phyloP scores from a whole-genome alignment of 2,329 filamentous ascomycete genomes.

The Huntiella decipiens region DNA sequence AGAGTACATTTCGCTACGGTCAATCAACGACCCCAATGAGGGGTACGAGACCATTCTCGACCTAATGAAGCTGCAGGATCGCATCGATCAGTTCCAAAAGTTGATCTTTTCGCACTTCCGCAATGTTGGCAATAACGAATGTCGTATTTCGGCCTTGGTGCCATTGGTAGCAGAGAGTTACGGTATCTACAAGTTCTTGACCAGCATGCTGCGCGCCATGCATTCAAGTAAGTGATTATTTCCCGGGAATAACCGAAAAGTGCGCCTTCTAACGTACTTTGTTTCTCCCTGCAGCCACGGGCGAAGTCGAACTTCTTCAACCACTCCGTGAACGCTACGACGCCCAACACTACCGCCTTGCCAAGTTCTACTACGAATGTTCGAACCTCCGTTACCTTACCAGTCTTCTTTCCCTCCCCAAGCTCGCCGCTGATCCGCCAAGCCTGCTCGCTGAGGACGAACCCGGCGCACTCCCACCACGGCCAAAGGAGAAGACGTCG shows the following conservation, averaged over 20 bases:
- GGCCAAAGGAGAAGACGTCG: constrained; percentile 52
- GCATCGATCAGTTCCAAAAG: constrained; percentile 97
- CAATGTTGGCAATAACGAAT: constrained; percentile 82
- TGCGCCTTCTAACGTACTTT: constrained; percentile 13
- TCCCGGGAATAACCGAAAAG: neutral
- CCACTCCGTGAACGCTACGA: constrained; percentile 79
- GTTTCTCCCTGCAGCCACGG: constrained; percentile 42
- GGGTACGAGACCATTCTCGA: constrained; percentile 94
- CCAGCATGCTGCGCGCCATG: constrained; percentile 97
- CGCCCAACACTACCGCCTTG: constrained; percentile 86
- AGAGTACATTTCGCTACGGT: constrained; percentile 94
- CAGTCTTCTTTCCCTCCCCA: constrained; percentile 87
- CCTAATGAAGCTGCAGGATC: constrained; percentile 89
- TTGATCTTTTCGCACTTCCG: constrained; percentile 95
- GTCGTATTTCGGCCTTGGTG: constrained; percentile 81
- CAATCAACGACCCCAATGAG: constrained; percentile 96
- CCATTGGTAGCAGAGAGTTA: constrained; percentile 94
- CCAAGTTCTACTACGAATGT: constrained; percentile 98
- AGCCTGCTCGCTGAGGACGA: constrained; percentile 77
- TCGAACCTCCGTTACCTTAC: constrained; percentile 94
- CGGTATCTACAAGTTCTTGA: constrained; percentile 98
- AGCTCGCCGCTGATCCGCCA: constrained; percentile 83
- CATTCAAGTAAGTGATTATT: constrained; percentile 52
- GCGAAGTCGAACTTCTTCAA: constrained; percentile 80
- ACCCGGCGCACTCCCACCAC: constrained; percentile 60